Conservation (phyloP, 2,329 filamentous ascomycete species). For the Cadophora luteo-olivacea region DNA sequence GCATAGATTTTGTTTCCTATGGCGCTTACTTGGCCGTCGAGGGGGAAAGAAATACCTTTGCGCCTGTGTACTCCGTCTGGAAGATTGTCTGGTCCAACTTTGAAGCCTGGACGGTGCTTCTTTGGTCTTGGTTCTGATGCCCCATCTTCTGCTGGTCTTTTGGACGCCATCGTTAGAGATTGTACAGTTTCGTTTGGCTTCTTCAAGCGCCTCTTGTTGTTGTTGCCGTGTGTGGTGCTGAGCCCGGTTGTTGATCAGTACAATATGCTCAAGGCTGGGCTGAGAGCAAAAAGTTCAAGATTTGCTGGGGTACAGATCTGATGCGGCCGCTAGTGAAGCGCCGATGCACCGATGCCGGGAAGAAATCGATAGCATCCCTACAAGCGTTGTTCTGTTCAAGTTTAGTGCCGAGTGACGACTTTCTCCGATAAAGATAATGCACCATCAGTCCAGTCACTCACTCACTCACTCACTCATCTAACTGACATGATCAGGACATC, state of each 20-base stretch:
- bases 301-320: neutral
- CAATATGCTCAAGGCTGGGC: neutral
- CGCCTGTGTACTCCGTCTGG: slow-evolving; percentile 88
- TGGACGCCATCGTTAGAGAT: slow-evolving; percentile 59
- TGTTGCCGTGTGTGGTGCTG: too few relatives aligned
- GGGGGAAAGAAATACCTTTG: slow-evolving; percentile 60
- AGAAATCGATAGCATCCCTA: slow-evolving; percentile 10
- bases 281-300: neutral
- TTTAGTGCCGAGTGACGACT: slow-evolving; percentile 8
- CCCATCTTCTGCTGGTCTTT: slow-evolving; percentile 59
- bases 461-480: neutral
- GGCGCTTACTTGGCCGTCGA: too few relatives aligned
- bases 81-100: slow-evolving; percentile 86
- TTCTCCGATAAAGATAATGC: slow-evolving; percentile 20
- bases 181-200: too few relatives aligned
- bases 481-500: neutral
- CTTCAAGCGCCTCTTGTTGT: neutral
- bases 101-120: slow-evolving; percentile 74
- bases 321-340: slow-evolving; percentile 3
- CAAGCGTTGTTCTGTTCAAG: neutral
- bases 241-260: neutral
- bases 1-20: neutral
- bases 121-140: slow-evolving; percentile 51
- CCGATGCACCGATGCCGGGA: neutral
- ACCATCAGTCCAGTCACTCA: neutral